Evolutionary conservation across 2,329 filamentous ascomycete species (phyloP).

Genomic region (Calcarisporium arbuscula): DNA sequence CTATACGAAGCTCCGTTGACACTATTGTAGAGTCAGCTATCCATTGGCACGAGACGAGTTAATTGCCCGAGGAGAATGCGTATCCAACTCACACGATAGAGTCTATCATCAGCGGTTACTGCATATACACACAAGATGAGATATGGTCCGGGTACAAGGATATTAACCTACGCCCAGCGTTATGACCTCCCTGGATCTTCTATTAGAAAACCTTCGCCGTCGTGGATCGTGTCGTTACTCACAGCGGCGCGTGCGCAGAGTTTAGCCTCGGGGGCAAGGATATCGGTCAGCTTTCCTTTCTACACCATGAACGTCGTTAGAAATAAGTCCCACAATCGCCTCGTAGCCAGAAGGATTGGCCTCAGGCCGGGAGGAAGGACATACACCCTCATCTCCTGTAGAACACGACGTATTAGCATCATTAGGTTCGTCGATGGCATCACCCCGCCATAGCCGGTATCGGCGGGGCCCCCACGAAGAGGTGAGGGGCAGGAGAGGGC

Average conservation of each 20-base stretch:
- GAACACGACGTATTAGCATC: slow-evolving; percentile 15
- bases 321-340: slow-evolving; percentile 5
- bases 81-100: slow-evolving; percentile 13
- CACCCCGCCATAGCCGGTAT: slow-evolving; percentile 11
- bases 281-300: slow-evolving; percentile 32
- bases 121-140: too few relatives aligned
- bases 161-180: slow-evolving; percentile 18
- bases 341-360: slow-evolving; percentile 9
- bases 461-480: slow-evolving; percentile 10
- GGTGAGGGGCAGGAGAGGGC: slow-evolving; percentile 8
- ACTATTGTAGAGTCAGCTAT: slow-evolving; percentile 8
- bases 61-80: slow-evolving; percentile 7
- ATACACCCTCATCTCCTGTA: slow-evolving; percentile 28
- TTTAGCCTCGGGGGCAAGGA: slow-evolving; percentile 23
- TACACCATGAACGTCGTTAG: slow-evolving; percentile 14
- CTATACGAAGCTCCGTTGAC: slow-evolving; percentile 29
- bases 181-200: slow-evolving; percentile 21
- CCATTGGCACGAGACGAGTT: slow-evolving; percentile 3
- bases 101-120: slow-evolving; percentile 3
- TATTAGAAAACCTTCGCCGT: slow-evolving; percentile 16
- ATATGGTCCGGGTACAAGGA: too few relatives aligned
- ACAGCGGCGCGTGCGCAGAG: slow-evolving; percentile 27
- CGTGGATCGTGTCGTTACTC: slow-evolving; percentile 14
- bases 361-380: slow-evolving; percentile 11
- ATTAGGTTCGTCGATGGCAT: neutral